A percentile compares a stretch with the other conserved stretches of the same genome.
Evolutionary conservation across 495 filamentous ascomycete genomes (phyloP).

Genomic region (Penicillium simplicissimum): DNA sequence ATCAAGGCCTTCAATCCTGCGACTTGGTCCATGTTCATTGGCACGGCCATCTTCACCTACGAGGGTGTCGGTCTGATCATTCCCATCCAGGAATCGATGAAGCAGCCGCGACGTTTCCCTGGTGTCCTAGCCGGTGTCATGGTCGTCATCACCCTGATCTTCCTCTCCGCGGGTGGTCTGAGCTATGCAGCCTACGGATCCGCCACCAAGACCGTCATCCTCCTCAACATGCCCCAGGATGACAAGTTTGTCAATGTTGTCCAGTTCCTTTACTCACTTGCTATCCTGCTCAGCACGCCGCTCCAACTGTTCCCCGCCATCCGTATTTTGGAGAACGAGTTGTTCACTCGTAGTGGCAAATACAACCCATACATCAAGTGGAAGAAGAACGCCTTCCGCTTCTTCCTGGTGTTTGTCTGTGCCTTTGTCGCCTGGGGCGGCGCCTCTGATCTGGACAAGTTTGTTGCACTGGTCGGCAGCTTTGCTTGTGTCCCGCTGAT

Average conservation of each 20-base stretch:
- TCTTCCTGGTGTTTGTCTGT: constrained; percentile 84
- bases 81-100: constrained; percentile 97
- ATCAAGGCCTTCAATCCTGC: constrained; percentile 82
- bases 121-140: constrained; percentile 83
- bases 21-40: constrained; percentile 95
- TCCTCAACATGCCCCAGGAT: constrained; percentile 95
- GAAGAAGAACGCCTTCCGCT: constrained; percentile 97
- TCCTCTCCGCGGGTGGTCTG: constrained; percentile 85
- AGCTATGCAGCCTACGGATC: constrained; percentile 97
- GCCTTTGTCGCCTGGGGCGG: constrained; percentile 88
- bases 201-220: constrained; percentile 89
- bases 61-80: constrained; percentile 99
- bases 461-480: constrained; percentile 91
- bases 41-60: constrained; percentile 98
- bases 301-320: constrained; percentile 97
- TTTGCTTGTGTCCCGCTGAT: constrained; percentile 97
- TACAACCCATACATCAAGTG: constrained; percentile 96
- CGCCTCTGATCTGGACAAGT: constrained; percentile 92
- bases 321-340: constrained; percentile 65
- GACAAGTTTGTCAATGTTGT: constrained; percentile 93
- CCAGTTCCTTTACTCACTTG: constrained; percentile 92
- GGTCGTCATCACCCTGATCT: constrained; percentile 90
- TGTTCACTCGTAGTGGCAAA: constrained; percentile 85
- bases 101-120: constrained; percentile 81
- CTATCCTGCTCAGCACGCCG: constrained; percentile 90